phyloP scores from a whole-genome alignment of 176 grass and related monocot genomes.

The Musa beccarii region DNA sequence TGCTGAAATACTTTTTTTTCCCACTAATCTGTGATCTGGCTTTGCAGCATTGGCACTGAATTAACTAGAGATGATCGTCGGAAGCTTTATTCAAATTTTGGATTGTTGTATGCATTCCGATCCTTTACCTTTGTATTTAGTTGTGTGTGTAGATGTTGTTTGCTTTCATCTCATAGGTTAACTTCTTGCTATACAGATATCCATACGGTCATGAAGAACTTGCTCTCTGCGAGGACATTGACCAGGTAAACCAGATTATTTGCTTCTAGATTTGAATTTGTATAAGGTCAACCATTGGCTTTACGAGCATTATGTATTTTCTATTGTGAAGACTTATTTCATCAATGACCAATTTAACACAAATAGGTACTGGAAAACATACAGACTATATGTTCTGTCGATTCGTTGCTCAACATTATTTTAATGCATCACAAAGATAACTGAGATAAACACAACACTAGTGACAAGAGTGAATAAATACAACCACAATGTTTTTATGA shows the following conservation, averaged over 20 bases:
- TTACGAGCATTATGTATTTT: too few species aligned
- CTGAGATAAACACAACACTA: too few species aligned
- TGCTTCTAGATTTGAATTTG: background rate
- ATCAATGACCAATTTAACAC: background rate
- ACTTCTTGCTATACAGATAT: slow-evolving; percentile 36
- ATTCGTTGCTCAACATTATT: too few species aligned
- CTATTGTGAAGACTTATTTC: too few species aligned
- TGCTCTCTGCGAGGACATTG: slow-evolving; percentile 90
- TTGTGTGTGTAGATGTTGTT: slow-evolving; percentile 6
- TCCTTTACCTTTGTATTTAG: background rate
- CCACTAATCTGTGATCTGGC: slow-evolving; percentile 20
- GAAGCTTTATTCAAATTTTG: slow-evolving; percentile 96
- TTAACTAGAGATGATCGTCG: slow-evolving; percentile 92
- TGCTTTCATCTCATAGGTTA: slow-evolving; percentile 6
- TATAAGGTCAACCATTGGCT: too few species aligned
- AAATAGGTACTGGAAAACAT: background rate
- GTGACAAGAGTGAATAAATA: background rate
- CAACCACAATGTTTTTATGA: background rate
- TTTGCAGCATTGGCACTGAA: slow-evolving; percentile 87
- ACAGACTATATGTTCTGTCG: background rate
- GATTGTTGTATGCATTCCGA: slow-evolving; percentile 56
- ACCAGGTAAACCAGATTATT: slow-evolving; percentile 47
- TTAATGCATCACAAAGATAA: too few species aligned
- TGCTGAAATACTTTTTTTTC: background rate
- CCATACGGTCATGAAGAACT: slow-evolving; percentile 99